These are phyloP conservation scores for Starmera amethionina DNA, from an alignment of 805 yeast species.

Conservation along the genomic window DNA sequence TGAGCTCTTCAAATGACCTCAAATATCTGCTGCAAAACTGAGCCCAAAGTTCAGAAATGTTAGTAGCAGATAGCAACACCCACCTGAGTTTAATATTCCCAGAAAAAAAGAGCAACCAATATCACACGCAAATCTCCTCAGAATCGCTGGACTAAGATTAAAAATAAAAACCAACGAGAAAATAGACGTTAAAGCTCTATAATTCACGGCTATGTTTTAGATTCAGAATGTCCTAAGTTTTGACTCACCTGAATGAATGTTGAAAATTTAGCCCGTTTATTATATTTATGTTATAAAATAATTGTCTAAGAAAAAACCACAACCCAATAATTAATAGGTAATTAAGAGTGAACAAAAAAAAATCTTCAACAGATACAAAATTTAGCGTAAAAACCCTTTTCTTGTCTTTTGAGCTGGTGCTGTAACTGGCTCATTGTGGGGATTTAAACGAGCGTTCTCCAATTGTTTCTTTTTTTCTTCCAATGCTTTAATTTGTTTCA, in stretches of 20 bases:
- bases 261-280: too few relatives aligned
- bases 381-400: conserved; percentile 70
- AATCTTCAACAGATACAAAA: background rate
- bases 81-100: background rate
- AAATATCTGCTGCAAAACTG: background rate
- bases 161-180: background rate
- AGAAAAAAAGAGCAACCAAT: background rate
- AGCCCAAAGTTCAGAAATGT: too few relatives aligned
- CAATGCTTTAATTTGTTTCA: conserved; percentile 77
- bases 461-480: conserved; percentile 85
- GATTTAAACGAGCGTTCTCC: conserved; percentile 49
- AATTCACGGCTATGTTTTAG: too few relatives aligned
- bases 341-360: background rate
- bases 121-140: background rate
- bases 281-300: too few relatives aligned
- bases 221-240: too few relatives aligned
- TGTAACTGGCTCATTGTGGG: conserved; percentile 17
- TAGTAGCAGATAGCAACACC: too few relatives aligned
- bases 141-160: background rate
- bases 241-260: too few relatives aligned
- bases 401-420: conserved; percentile 44
- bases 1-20: background rate
- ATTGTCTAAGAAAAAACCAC: too few relatives aligned
- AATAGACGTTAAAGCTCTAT: background rate
- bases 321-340: too few relatives aligned